Conservation (phyloP, 2,329 filamentous ascomycete species). For the Albifimbria verrucaria region DNA sequence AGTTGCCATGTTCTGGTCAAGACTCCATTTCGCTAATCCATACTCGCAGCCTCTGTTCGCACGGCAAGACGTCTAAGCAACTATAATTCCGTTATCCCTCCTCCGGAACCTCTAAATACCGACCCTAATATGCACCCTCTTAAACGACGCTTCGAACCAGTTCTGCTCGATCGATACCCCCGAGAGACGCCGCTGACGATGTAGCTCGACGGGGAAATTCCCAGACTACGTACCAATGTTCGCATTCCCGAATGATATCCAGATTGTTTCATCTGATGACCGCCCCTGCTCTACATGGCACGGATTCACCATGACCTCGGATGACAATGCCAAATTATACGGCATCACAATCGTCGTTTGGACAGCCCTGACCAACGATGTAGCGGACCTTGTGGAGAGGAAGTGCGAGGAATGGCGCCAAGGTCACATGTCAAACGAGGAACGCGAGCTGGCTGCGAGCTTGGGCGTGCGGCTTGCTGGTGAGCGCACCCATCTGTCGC, state of each 20-base stretch:
- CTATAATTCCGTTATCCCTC: slow-evolving; percentile 97
- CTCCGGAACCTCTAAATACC: slow-evolving; percentile 83
- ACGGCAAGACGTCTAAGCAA: slow-evolving; percentile 89
- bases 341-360: slow-evolving; percentile 90
- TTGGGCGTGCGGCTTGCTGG: slow-evolving; percentile 81
- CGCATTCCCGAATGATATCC: slow-evolving; percentile 96
- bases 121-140: slow-evolving; percentile 94
- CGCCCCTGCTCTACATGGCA: slow-evolving; percentile 97
- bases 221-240: slow-evolving; percentile 99
- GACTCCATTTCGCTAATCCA: slow-evolving; percentile 23
- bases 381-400: slow-evolving; percentile 79
- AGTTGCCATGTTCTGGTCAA: not conserved
- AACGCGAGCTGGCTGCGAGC: slow-evolving; percentile 88
- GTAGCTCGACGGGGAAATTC: slow-evolving; percentile 74
- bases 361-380: slow-evolving; percentile 78
- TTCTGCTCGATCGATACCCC: slow-evolving; percentile 94
- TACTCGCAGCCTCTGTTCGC: slow-evolving; percentile 54
- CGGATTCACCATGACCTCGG: slow-evolving; percentile 95
- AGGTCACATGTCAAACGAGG: slow-evolving; percentile 82
- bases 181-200: slow-evolving; percentile 78
- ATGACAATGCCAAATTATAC: slow-evolving; percentile 87
- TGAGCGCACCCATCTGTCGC: slow-evolving; percentile 86
- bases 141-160: slow-evolving; percentile 90
- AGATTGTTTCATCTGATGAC: slow-evolving; percentile 92
- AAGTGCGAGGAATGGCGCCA: slow-evolving; percentile 85